phyloP scores from a whole-genome alignment of 2,329 filamentous ascomycete species.

The Trichoderma lentiforme region DNA sequence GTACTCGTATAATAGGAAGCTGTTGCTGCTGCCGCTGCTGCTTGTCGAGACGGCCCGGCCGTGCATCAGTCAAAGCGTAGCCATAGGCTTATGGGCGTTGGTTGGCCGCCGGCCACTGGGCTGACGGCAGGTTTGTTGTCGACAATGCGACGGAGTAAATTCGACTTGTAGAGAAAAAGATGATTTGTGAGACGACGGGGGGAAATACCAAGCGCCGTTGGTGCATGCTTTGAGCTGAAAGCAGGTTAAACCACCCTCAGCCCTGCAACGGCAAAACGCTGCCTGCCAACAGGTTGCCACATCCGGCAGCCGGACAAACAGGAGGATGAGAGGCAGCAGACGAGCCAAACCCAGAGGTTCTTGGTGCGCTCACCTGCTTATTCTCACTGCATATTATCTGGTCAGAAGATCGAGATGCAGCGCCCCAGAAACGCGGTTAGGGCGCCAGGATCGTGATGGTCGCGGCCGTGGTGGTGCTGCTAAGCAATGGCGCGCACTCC shows the following conservation, averaged over 20 bases:
- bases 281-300: background rate
- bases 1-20: background rate
- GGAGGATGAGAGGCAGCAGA: background rate
- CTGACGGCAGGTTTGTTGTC: background rate
- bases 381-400: slow-evolving; percentile 13
- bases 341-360: background rate
- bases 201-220: background rate
- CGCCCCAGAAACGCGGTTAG: slow-evolving; percentile 12
- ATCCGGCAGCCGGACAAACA: slow-evolving; percentile 9
- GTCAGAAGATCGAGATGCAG: slow-evolving; percentile 19
- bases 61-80: background rate
- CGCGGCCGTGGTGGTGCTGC: background rate
- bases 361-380: slow-evolving; percentile 4
- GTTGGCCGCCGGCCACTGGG: background rate
- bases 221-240: background rate
- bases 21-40: background rate
- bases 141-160: background rate
- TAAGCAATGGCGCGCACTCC: slow-evolving; percentile 5
- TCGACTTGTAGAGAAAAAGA: background rate
- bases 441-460: slow-evolving; percentile 11
- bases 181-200: slow-evolving; percentile 12
- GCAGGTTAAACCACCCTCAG: slow-evolving; percentile 8
- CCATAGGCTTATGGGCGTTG: background rate
- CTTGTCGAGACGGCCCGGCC: background rate
- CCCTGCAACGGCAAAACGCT: slow-evolving; percentile 2